phyloP scores from a whole-genome alignment of 805 yeast genomes.

The Candida sonorensis region DNA sequence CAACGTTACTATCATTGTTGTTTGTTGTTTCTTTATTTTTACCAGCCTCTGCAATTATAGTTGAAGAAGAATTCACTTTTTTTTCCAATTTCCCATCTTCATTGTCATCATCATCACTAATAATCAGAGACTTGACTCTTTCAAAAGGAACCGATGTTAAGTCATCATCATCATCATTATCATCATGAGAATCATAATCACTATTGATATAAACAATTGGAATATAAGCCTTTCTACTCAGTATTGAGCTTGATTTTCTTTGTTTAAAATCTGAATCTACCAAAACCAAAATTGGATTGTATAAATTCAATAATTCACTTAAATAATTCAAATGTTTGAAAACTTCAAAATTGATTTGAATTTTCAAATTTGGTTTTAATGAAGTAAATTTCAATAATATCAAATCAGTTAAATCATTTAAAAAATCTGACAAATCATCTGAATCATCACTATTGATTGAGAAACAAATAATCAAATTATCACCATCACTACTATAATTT shows the following conservation, averaged over 20 bases:
- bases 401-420: slow-evolving; percentile 38
- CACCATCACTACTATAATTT: slow-evolving; percentile 51
- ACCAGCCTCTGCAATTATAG: no score
- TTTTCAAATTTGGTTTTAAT: slow-evolving; percentile 31
- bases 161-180: neutral
- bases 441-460: slow-evolving; percentile 22
- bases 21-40: slow-evolving; percentile 6
- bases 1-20: slow-evolving; percentile 1
- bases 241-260: slow-evolving; percentile 22
- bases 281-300: slow-evolving; percentile 51
- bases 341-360: slow-evolving; percentile 51
- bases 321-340: slow-evolving; percentile 43
- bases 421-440: slow-evolving; percentile 18
- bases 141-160: no score
- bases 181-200: slow-evolving; percentile 7
- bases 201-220: slow-evolving; percentile 22
- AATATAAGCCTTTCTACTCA: slow-evolving; percentile 19
- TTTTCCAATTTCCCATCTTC: no score
- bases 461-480: slow-evolving; percentile 46
- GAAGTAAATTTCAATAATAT: slow-evolving; percentile 22
- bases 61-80: no score
- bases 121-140: no score
- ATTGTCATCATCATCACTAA: no score
- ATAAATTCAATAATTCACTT: slow-evolving; percentile 47
- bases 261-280: slow-evolving; percentile 28